phyloP scores from a whole-genome alignment of 2,329 filamentous ascomycete genomes.

The Capronia epimyces region DNA sequence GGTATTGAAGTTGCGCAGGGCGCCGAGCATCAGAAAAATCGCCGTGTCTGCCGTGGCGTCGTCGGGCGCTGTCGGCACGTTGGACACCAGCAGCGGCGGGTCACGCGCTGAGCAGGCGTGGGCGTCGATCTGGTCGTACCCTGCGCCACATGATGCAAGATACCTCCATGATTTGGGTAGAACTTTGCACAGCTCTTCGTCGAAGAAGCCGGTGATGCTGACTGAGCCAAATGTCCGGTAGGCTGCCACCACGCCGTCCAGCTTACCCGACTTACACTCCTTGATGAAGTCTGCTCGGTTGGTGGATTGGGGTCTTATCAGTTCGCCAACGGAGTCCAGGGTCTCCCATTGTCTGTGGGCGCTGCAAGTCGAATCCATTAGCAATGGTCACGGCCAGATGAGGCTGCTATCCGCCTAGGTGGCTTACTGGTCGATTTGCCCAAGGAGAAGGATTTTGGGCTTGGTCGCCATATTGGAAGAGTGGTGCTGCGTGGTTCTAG shows the following conservation, averaged over 20 bases:
- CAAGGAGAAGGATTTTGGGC: conserved; percentile 59
- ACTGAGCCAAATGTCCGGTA: conserved; percentile 68
- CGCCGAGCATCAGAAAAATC: conserved; percentile 76
- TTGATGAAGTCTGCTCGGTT: conserved; percentile 62
- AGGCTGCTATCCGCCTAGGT: neutral
- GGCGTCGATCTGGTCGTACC: conserved; percentile 78
- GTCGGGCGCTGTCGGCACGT: conserved; percentile 74
- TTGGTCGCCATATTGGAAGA: conserved; percentile 32
- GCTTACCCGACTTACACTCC: conserved; percentile 59
- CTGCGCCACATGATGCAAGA: conserved; percentile 49
- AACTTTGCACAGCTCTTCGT: conserved; percentile 61
- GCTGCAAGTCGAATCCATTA: conserved; percentile 28
- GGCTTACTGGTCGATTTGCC: conserved; percentile 58
- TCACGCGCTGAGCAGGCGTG: conserved; percentile 61
- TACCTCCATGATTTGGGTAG: conserved; percentile 38
- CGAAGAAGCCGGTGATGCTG: conserved; percentile 61
- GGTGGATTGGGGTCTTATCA: conserved; percentile 57
- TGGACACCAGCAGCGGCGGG: conserved; percentile 61
- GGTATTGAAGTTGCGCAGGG: conserved; percentile 66
- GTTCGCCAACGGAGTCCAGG: conserved; percentile 58
- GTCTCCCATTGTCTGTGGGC: conserved; percentile 61
- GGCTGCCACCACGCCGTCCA: conserved; percentile 60
- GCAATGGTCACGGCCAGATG: conserved; percentile 8
- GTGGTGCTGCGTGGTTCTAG: neutral
- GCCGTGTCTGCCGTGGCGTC: conserved; percentile 77